Percentiles rank a stretch among this genome's conserved stretches.
Conservation (phyloP, 73 alveolate genomes). For the Tetrahymena elliotti region DNA sequence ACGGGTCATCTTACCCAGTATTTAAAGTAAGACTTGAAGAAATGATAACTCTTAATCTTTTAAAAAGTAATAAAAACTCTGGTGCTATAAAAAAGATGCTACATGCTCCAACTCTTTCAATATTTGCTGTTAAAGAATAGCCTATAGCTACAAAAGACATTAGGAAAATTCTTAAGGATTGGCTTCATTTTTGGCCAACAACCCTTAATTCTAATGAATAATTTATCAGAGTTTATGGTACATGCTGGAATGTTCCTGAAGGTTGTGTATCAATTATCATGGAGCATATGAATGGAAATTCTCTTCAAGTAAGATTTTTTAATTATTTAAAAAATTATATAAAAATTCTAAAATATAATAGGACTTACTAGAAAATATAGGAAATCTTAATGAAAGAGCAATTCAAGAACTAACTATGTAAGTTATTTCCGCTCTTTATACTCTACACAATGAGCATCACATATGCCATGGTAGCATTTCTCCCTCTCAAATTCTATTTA, state of each 20-base stretch:
- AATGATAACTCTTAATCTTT: slow-evolving; percentile 37
- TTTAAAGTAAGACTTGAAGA: slow-evolving; percentile 25
- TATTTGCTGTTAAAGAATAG: slow-evolving; percentile 41
- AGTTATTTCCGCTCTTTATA: neutral
- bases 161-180: neutral
- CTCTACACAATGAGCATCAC: neutral
- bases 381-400: neutral
- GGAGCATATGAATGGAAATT: slow-evolving; percentile 33
- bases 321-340: too few species aligned
- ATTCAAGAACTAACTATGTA: neutral
- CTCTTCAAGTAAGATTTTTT: slow-evolving; percentile 12
- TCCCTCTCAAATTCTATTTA: neutral
- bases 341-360: too few species aligned
- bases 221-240: slow-evolving; percentile 24
- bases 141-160: slow-evolving; percentile 17
- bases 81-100: slow-evolving; percentile 49
- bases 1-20: neutral
- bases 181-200: neutral
- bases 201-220: neutral
- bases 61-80: slow-evolving; percentile 25
- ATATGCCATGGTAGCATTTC: neutral
- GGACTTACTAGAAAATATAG: neutral
- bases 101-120: slow-evolving; percentile 44
- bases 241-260: slow-evolving; percentile 54
- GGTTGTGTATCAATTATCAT: slow-evolving; percentile 46